Evolutionary conservation across 2,329 filamentous ascomycete genomes (phyloP).

Genomic region (Trichoderma hamatum): DNA sequence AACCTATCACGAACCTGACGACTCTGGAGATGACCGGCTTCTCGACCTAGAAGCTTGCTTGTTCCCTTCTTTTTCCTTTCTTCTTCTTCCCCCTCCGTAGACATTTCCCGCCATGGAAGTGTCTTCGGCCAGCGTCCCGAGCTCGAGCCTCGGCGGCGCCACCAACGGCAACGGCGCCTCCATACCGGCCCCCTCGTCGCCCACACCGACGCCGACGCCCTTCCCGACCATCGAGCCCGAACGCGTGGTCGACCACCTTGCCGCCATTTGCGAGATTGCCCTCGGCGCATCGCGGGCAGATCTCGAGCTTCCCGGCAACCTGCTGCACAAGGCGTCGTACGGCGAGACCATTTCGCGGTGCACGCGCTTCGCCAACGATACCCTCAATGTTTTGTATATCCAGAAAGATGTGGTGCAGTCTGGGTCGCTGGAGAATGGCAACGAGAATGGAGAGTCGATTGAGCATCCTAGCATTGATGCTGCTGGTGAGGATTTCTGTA

Average conservation of each 20-base stretch:
- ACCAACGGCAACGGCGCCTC: constrained; percentile 44
- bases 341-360: constrained; percentile 85
- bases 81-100: not conserved
- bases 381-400: constrained; percentile 86
- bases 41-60: constrained; percentile 30
- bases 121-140: constrained; percentile 49
- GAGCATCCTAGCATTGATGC: constrained; percentile 46
- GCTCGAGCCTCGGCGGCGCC: constrained; percentile 52
- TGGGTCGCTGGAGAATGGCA: constrained; percentile 49
- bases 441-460: constrained; percentile 38
- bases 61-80: constrained; percentile 19
- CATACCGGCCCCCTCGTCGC: constrained; percentile 46
- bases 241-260: constrained; percentile 71
- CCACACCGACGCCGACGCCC: constrained; percentile 43
- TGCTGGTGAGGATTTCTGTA: constrained; percentile 44
- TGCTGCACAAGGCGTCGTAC: constrained; percentile 73
- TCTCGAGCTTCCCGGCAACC: constrained; percentile 77
- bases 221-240: constrained; percentile 67
- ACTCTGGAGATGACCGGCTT: constrained; percentile 38
- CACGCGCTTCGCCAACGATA: constrained; percentile 84
- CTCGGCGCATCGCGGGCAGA: constrained; percentile 77
- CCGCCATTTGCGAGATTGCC: constrained; percentile 70
- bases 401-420: constrained; percentile 74
- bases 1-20: constrained; percentile 16
- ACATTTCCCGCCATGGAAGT: constrained; percentile 54